Evolutionary conservation across 1,284 basidiomycete genomes (phyloP).

Genomic region (Wolfiporia cocos): DNA sequence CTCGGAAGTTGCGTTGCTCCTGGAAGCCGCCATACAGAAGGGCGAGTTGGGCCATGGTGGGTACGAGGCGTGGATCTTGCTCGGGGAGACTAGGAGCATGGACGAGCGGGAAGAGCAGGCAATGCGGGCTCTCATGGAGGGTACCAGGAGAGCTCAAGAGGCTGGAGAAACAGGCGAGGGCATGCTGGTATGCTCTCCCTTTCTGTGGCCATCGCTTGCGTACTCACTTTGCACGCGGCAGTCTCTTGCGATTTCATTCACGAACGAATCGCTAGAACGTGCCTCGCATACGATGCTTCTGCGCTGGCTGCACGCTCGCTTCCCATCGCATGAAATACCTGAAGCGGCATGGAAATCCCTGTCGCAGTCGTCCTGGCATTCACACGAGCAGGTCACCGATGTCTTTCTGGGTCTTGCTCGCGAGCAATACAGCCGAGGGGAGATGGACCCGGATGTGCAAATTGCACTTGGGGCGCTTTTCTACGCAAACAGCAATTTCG

Average conservation of each 20-base stretch:
- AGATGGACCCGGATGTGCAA: constrained; percentile 91
- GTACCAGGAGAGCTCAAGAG: constrained; percentile 57
- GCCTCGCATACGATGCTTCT: constrained; percentile 87
- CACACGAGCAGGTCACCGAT: constrained; percentile 78
- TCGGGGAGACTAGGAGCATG: constrained; percentile 94
- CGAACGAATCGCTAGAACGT: constrained; percentile 91
- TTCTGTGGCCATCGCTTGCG: constrained; percentile 3
- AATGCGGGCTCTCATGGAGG: constrained; percentile 70
- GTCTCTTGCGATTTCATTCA: constrained; percentile 96
- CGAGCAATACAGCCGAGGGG: constrained; percentile 60
- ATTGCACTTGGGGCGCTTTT: constrained; percentile 91
- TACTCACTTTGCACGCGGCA: constrained; percentile 24
- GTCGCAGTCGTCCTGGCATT: constrained; percentile 76
- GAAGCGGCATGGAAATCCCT: constrained; percentile 55
- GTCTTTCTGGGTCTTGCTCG: constrained; percentile 84
- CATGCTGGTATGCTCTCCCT: constrained; percentile 61
- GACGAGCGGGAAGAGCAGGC: constrained; percentile 87
- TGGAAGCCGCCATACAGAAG: constrained; percentile 85
- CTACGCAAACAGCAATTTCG: constrained; percentile 80
- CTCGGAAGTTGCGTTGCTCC: constrained; percentile 76
- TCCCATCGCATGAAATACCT: constrained; percentile 60
- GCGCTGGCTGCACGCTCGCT: constrained; percentile 78
- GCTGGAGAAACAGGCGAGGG: constrained; percentile 66
- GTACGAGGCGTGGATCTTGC: constrained; percentile 89
- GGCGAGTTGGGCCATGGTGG: constrained; percentile 74